Conservation (phyloP, 108 stramenopile species). For the Schizochytrium sp. region DNA sequence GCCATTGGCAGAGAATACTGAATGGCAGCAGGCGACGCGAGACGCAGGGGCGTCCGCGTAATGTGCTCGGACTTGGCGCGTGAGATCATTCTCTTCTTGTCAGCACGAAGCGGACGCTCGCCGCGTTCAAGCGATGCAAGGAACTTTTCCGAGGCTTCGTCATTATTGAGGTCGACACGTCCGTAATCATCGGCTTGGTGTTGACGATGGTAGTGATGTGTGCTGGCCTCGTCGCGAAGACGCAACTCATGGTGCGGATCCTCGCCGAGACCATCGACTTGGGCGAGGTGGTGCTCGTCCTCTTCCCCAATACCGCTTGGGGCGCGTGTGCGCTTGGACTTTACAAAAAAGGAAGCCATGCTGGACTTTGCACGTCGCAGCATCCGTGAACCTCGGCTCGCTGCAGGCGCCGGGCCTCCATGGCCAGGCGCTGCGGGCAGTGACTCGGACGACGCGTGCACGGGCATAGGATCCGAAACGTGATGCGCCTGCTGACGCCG, state of each 20-base stretch:
- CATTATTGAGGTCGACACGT: no score
- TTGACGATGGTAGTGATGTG: no score
- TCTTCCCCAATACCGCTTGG: neutral
- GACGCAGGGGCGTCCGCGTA: neutral
- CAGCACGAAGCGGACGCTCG: neutral
- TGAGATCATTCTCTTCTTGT: neutral
- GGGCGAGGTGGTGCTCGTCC: neutral
- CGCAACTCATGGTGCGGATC: no score
- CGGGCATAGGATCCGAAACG: no score
- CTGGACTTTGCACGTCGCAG: neutral
- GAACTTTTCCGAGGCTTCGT: neutral
- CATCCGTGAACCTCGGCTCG: neutral
- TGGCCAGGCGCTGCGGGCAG: neutral
- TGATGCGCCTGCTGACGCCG: no score
- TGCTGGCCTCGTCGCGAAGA: no score
- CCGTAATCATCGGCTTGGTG: no score
- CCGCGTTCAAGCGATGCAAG: neutral
- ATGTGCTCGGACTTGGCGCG: neutral
- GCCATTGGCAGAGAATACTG: no score
- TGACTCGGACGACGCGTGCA: no score
- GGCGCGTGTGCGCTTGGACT: neutral
- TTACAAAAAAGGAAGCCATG: neutral
- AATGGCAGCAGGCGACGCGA: no score
- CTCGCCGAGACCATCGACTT: no score
- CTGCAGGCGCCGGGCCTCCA: neutral